Base-by-base conservation (phyloP, 1,139 yeast species). In the Suhomyces wounanorum region DNA sequence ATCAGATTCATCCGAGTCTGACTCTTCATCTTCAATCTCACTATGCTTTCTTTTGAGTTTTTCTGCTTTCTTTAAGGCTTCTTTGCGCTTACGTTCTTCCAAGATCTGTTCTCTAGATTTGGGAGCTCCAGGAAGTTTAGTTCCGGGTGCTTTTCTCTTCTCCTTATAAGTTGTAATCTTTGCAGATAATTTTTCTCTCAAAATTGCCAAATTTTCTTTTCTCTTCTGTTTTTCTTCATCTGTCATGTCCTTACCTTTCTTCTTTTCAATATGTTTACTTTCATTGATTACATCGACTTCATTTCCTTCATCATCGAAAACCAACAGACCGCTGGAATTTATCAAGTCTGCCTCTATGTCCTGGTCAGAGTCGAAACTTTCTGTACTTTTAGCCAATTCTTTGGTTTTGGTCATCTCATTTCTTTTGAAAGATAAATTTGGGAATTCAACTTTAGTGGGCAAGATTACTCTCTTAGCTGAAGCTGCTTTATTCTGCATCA, bases 71-170 rank as follows among this genome's bases (percentile, higher is more conserved):
- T 74, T 72, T 56, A 74, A 61, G 66, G 81, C 73, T 18, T 72
- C 77, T 57, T 71, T 75, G 49, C 66, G 66, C 57, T 75, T 76
- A 44, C 81, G 68, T 55, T 81, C 91, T 48, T 80, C 87, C 54
- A 87, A 69, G 45, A 87, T 86, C 52, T 87, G 89, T 55, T 87
- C 91, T 65, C 95, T 78, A 3, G 92, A 85, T 53, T 85, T 80
- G 11, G 95, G 94, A 0, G 96, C 95, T 26, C 96, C 96, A 4
- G 80, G 77, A 14, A 78, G 84, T 43, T 83, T 86, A 0, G 94
- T 74, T 1, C 98, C 98, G 1, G 95, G 95, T 0, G 98, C 99
- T 63, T 87, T 92, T 63, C 99, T 83, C 68, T 83, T 88, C 52
- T 87, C 94, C 59, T 85, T 83, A 69, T 94, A 66, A 28, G 70